Conservation (phyloP, 2,329 filamentous ascomycete species). For the Aspergillus sp. region DNA sequence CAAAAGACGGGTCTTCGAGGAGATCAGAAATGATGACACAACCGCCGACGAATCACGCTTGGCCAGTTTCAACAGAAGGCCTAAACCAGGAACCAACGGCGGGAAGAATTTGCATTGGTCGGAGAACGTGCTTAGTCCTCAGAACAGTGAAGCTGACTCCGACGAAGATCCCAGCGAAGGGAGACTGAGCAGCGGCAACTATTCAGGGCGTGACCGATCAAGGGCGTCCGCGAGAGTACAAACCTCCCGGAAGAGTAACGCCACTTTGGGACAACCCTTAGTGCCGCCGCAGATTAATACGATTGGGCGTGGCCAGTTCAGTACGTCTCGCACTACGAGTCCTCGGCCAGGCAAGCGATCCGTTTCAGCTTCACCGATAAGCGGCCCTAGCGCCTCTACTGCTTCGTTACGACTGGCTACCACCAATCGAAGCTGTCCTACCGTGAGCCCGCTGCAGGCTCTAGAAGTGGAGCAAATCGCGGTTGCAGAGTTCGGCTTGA, state of each 20-base stretch:
- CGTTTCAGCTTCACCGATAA: constrained; percentile 35
- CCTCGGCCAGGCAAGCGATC: constrained; percentile 32
- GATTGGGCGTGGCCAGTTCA: constrained; percentile 25
- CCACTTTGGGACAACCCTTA: constrained; percentile 27
- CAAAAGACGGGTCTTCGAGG: constrained; percentile 81
- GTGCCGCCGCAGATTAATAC: constrained; percentile 26
- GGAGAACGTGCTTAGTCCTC: constrained; percentile 68
- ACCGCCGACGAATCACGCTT: constrained; percentile 85
- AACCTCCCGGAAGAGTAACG: constrained; percentile 36
- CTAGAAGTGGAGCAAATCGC: constrained; percentile 87
- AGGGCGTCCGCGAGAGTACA: constrained; percentile 27
- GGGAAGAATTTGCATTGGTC: constrained; percentile 88
- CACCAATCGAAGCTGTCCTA: constrained; percentile 47
- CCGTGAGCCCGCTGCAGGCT: constrained; percentile 67
- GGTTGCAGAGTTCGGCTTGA: constrained; percentile 74
- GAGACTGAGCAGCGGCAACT: constrained; percentile 38
- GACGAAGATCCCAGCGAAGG: constrained; percentile 34
- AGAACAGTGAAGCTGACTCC: constrained; percentile 66
- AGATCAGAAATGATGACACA: constrained; percentile 80
- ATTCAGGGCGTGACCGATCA: constrained; percentile 35
- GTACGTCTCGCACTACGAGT: constrained; percentile 29
- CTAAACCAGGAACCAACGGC: constrained; percentile 58
- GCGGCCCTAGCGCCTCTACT: constrained; percentile 25
- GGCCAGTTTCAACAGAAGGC: constrained; percentile 71
- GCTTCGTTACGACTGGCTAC: constrained; percentile 45